Evolutionary conservation across 2,329 filamentous ascomycete genomes (phyloP).

Genomic region (Teratosphaeria gauchensis): DNA sequence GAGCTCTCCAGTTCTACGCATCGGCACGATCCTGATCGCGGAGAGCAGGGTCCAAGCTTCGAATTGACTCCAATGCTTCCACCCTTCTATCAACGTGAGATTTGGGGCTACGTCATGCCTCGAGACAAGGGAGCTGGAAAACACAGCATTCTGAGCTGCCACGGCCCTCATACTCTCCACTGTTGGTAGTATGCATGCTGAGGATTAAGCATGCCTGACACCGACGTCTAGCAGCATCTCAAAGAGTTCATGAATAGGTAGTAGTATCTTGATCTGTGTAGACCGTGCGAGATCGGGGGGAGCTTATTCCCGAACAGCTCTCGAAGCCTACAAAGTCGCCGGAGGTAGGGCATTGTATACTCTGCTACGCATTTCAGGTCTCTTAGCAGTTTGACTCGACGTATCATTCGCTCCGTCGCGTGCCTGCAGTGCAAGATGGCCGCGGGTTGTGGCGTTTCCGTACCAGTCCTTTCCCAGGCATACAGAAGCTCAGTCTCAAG

Average conservation of each 20-base stretch:
- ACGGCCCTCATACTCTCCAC: no score
- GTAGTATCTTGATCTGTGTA: not conserved
- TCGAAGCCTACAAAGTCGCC: not conserved
- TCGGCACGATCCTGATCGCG: not conserved
- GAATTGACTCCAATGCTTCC: not conserved
- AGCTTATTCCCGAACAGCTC: not conserved
- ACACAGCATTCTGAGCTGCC: not conserved
- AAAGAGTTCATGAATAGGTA: not conserved
- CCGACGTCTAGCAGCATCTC: no score
- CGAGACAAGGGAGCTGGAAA: not conserved
- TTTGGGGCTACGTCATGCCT: not conserved
- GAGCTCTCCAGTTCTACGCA: not conserved
- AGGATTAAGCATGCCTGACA: no score
- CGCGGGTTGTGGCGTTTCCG: not conserved
- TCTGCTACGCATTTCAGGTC: not conserved
- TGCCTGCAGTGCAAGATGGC: not conserved
- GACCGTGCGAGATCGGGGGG: constrained; percentile 1
- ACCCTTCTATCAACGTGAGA: not conserved
- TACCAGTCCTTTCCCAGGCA: not conserved
- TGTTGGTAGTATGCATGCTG: no score
- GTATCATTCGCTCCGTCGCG: not conserved
- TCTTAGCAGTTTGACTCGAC: not conserved
- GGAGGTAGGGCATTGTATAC: not conserved
- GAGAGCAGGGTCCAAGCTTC: not conserved
- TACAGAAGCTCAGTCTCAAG: not conserved